Percentiles rank a stretch among this genome's conserved stretches.
phyloP scores from a whole-genome alignment of 2,329 filamentous ascomycete genomes.

The Fonsecaea pugnacius region DNA sequence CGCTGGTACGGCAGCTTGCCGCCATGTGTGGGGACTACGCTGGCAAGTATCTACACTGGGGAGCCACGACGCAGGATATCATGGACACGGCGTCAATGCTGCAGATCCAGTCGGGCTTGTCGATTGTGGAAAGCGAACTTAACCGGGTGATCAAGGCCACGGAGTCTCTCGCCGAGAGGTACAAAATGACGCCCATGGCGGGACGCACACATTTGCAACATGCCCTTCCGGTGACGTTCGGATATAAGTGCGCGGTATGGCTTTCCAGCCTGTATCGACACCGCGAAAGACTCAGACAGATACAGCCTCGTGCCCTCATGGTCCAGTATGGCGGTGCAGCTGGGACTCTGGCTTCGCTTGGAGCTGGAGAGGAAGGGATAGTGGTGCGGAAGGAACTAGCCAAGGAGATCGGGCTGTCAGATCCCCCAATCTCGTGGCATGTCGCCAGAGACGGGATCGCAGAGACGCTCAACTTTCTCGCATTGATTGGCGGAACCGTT shows the following conservation, averaged over 20 bases:
- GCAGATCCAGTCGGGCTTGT: slow-evolving; percentile 58
- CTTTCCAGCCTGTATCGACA: slow-evolving; percentile 57
- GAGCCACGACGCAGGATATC: slow-evolving; percentile 64
- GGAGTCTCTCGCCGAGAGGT: slow-evolving; percentile 48
- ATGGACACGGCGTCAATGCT: slow-evolving; percentile 61
- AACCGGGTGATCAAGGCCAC: slow-evolving; percentile 51
- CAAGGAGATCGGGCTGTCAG: slow-evolving; percentile 51
- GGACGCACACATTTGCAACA: slow-evolving; percentile 64
- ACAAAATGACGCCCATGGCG: slow-evolving; percentile 62
- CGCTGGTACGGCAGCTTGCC: slow-evolving; percentile 37
- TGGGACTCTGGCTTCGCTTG: slow-evolving; percentile 60
- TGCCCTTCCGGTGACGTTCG: slow-evolving; percentile 61
- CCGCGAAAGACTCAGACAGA: slow-evolving; percentile 52
- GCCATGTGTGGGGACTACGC: slow-evolving; percentile 28
- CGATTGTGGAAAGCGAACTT: slow-evolving; percentile 53
- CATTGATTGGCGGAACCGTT: slow-evolving; percentile 57
- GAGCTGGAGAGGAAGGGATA: slow-evolving; percentile 53
- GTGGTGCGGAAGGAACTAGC: slow-evolving; percentile 57
- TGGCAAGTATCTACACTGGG: slow-evolving; percentile 61
- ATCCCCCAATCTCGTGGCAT: slow-evolving; percentile 63
- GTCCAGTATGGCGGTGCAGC: slow-evolving; percentile 63
- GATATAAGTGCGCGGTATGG: slow-evolving; percentile 63
- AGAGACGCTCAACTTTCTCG: slow-evolving; percentile 59
- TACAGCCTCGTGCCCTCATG: slow-evolving; percentile 53
- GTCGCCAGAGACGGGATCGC: slow-evolving; percentile 60